These are phyloP conservation scores for Trichosporon asahii DNA, from an alignment of 1,284 basidiomycete species.

Conservation along the genomic window DNA sequence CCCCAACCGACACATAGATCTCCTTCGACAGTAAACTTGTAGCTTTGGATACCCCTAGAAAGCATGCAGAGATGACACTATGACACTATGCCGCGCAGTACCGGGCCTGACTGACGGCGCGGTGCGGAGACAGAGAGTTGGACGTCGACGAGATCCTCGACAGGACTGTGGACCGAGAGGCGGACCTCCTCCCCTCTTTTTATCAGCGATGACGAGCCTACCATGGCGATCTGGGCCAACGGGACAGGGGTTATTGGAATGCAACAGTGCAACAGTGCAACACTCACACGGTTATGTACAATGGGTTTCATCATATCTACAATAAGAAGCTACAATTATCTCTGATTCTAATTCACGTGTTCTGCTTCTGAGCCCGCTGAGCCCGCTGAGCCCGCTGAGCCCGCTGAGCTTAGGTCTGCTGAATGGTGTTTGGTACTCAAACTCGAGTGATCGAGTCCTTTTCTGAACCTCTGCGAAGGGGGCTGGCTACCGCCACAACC, in stretches of 20 bases:
- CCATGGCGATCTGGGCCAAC: too few species aligned
- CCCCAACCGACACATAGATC: neutral
- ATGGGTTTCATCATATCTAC: neutral
- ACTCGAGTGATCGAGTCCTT: too few species aligned
- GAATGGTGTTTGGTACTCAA: neutral
- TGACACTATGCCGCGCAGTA: too few species aligned
- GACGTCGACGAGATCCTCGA: too few species aligned
- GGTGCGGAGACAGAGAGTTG: too few species aligned
- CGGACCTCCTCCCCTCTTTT: too few species aligned
- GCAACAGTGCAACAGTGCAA: neutral
- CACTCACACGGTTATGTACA: neutral
- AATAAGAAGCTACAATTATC: constrained; percentile 10
- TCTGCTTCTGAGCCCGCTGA: neutral
- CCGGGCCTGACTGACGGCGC: too few species aligned
- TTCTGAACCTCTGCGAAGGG: neutral
- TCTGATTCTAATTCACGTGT: neutral
- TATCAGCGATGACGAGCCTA: too few species aligned
- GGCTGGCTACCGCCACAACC: constrained; percentile 1
- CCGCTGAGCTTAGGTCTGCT: too few species aligned
- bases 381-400: too few species aligned
- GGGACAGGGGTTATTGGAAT: too few species aligned
- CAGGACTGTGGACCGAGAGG: too few species aligned
- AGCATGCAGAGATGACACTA: neutral
- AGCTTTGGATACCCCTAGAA: neutral
- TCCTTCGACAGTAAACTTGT: neutral